Evolutionary conservation across 2,329 filamentous ascomycete species (phyloP), one percentile per base, ranked within the genome.

Genomic region (Exophiala mesophila): DNA sequence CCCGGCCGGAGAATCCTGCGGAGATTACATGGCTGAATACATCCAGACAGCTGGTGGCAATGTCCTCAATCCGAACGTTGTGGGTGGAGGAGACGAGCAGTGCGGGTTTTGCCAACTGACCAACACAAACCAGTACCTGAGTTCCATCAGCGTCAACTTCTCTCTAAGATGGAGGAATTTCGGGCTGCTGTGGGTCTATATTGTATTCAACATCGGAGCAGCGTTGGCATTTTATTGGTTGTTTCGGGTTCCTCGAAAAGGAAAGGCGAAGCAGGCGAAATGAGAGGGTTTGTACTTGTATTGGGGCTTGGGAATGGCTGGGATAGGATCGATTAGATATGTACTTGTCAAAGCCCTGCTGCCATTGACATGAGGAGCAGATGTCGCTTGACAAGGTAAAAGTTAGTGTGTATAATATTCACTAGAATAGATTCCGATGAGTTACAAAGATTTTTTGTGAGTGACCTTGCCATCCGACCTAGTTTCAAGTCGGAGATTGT

Each of bases 121-220:
- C 23, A 26, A 12, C 6, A 69, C 73, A 0, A 69, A 77, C 48
- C 62, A 67, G 26, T 77, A 68, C 59, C 59, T 78, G 29, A 57
- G 57, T 0, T 33, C 48, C 1, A 59, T 66, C 4, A 60, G 55
- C 18, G 72, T 72, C 39, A 59, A 59, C 42, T 77, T 63, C 56
- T 49, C 52, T 1, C 63, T 75, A 13, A 62, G 59, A 4, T 85
- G 82, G 82, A 69, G 81, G 40, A 83, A 86, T 57, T 85, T 78
- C 44, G 83, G 82, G 2, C 69, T 86, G 24, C 65, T 85, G 55
- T 86, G 79, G 74, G 78, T 68, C 0, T 86, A 74, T 53, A 72
- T 85, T 24, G 46, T 64, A 0, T 82, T 85, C 59, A 83, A 86
- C 53, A 71, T 83, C 23, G 61, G 63, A 29, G 63, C 72, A 2